Evolutionary conservation across 1,284 basidiomycete species (phyloP).

Genomic region (Sporisorium graminicola): DNA sequence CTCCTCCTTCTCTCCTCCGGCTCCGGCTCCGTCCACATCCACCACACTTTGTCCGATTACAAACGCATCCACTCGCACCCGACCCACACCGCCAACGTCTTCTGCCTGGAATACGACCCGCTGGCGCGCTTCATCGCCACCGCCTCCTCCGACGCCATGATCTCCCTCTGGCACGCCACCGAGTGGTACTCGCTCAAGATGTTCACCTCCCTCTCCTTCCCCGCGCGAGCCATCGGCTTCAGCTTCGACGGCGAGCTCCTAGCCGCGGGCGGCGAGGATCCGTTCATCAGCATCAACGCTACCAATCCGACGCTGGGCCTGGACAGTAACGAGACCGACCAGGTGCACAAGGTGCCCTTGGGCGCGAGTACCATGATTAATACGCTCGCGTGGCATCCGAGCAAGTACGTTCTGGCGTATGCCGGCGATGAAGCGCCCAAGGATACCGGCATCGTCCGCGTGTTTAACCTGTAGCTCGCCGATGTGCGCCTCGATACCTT

Average conservation of each 20-base stretch:
- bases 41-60: slow-evolving; percentile 9
- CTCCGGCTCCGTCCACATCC: slow-evolving; percentile 48
- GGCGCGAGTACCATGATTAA: slow-evolving; percentile 40
- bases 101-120: slow-evolving; percentile 60
- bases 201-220: slow-evolving; percentile 43
- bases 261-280: slow-evolving; percentile 62
- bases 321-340: slow-evolving; percentile 2
- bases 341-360: slow-evolving; percentile 40
- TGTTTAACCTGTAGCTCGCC: slow-evolving; percentile 24
- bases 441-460: slow-evolving; percentile 23
- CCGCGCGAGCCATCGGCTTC: slow-evolving; percentile 58
- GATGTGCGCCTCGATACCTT: too few relatives aligned
- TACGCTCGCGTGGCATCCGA: slow-evolving; percentile 58
- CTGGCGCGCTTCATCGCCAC: slow-evolving; percentile 55
- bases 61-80: slow-evolving; percentile 35
- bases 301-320: background rate
- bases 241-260: slow-evolving; percentile 65
- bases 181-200: slow-evolving; percentile 51
- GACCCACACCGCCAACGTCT: slow-evolving; percentile 59
- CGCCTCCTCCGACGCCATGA: slow-evolving; percentile 54
- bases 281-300: slow-evolving; percentile 46
- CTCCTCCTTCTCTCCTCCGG: slow-evolving; percentile 61
- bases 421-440: slow-evolving; percentile 53
- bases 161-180: slow-evolving; percentile 47
- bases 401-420: slow-evolving; percentile 54